Evolutionary conservation across 495 filamentous ascomycete species (phyloP).

Genomic region (Aspergillus funiculosus): DNA sequence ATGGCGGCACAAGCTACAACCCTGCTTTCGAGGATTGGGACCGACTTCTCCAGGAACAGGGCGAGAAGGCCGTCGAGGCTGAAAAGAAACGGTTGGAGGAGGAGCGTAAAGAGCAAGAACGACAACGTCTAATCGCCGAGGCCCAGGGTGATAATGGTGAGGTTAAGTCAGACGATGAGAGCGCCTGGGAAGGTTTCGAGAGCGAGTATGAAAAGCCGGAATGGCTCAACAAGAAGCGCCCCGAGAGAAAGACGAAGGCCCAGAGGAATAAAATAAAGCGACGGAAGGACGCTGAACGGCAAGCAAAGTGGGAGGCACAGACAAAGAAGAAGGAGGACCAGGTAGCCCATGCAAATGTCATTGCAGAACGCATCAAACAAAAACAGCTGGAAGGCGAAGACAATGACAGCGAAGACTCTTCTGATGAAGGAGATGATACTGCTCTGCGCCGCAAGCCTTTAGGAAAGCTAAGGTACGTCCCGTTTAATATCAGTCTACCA

Average conservation of each 20-base stretch:
- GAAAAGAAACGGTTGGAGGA: slow-evolving; percentile 72
- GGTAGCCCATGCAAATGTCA: slow-evolving; percentile 54
- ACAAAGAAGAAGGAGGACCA: slow-evolving; percentile 67
- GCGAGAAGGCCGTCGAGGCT: slow-evolving; percentile 67
- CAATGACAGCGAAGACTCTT: slow-evolving; percentile 49
- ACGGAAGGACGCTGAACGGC: slow-evolving; percentile 77
- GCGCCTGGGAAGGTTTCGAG: slow-evolving; percentile 81
- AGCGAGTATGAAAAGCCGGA: slow-evolving; percentile 60
- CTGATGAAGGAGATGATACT: slow-evolving; percentile 49
- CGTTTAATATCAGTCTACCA: not conserved
- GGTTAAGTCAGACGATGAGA: slow-evolving; percentile 73
- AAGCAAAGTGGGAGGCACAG: slow-evolving; percentile 61
- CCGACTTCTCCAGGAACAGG: slow-evolving; percentile 62
- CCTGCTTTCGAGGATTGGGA: slow-evolving; percentile 81
- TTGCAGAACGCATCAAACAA: slow-evolving; percentile 57
- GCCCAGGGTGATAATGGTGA: slow-evolving; percentile 62
- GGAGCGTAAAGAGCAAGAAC: slow-evolving; percentile 56
- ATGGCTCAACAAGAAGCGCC: slow-evolving; percentile 61
- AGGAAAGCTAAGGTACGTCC: slow-evolving; percentile 58
- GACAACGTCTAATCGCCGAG: slow-evolving; percentile 46
- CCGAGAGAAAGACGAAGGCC: slow-evolving; percentile 74
- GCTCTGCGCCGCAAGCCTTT: slow-evolving; percentile 66
- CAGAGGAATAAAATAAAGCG: slow-evolving; percentile 83
- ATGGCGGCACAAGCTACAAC: slow-evolving; percentile 85
- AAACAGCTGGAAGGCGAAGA: slow-evolving; percentile 45